Conservation (phyloP, 768 basidiomycete genomes). For the Amanita polypyramis region DNA sequence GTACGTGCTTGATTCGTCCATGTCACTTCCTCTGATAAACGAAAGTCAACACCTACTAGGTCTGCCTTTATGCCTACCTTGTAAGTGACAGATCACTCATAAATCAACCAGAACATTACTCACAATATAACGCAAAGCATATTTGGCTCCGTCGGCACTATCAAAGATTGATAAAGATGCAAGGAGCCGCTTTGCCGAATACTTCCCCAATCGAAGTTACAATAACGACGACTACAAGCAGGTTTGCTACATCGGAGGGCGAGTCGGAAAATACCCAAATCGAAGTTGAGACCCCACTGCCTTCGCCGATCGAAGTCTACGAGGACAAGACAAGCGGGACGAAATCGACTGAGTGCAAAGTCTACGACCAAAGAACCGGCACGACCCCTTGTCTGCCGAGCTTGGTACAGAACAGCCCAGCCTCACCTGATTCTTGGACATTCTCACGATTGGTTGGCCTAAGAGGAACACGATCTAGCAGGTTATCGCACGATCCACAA, state of each 20-base stretch:
- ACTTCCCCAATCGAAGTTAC: background rate
- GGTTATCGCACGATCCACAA: background rate
- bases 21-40: background rate
- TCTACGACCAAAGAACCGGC: background rate
- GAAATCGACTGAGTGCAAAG: background rate
- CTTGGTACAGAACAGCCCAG: background rate
- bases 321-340: too few relatives aligned
- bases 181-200: background rate
- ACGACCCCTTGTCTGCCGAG: background rate
- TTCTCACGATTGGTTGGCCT: background rate
- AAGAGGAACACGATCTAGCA: background rate
- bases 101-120: background rate
- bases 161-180: background rate
- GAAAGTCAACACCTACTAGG: background rate
- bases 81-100: background rate
- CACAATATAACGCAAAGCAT: background rate
- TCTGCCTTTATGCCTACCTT: background rate
- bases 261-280: background rate
- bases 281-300: background rate
- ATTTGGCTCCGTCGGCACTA: background rate
- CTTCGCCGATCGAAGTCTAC: background rate
- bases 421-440: background rate
- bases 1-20: conserved; percentile 14
- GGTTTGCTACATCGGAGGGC: background rate
- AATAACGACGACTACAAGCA: background rate